A percentile compares a stretch with the other conserved stretches of the same genome.
phyloP scores from a whole-genome alignment of 2,329 filamentous ascomycete genomes.

The Pyrenochaeta sp. region DNA sequence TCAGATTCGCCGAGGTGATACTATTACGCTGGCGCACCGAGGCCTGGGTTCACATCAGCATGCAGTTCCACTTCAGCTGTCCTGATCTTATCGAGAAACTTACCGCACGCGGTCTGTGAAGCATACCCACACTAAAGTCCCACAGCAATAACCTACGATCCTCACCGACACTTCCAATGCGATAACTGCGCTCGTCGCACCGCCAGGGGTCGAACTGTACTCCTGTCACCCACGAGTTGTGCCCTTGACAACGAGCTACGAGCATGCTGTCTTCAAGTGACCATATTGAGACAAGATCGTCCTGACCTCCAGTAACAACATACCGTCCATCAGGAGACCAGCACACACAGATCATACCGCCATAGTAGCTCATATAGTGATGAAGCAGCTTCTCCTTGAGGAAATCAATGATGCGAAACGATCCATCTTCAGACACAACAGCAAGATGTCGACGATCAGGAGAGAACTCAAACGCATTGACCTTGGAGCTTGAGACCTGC shows the following conservation, averaged over 20 bases:
- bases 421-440: slow-evolving; percentile 89
- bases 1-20: slow-evolving; percentile 57
- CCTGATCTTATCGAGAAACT: slow-evolving; percentile 52
- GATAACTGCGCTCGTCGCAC: slow-evolving; percentile 93
- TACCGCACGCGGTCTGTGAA: slow-evolving; percentile 87
- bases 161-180: slow-evolving; percentile 94
- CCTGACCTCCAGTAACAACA: slow-evolving; percentile 91
- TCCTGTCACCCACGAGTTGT: slow-evolving; percentile 92
- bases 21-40: slow-evolving; percentile 65
- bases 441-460: slow-evolving; percentile 88
- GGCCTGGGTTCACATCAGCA: slow-evolving; percentile 46
- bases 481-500: slow-evolving; percentile 89
- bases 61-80: neutral
- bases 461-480: slow-evolving; percentile 91
- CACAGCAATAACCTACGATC: slow-evolving; percentile 90
- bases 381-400: slow-evolving; percentile 90
- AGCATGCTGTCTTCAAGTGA: slow-evolving; percentile 82
- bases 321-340: slow-evolving; percentile 99
- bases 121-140: slow-evolving; percentile 98
- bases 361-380: slow-evolving; percentile 90
- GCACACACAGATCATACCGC: slow-evolving; percentile 88
- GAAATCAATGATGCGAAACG: slow-evolving; percentile 89
- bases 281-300: slow-evolving; percentile 97
- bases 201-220: slow-evolving; percentile 97
- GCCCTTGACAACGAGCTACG: slow-evolving; percentile 90